Conservation (phyloP, 164 flowering plant species). For the Vitis cinerea region DNA sequence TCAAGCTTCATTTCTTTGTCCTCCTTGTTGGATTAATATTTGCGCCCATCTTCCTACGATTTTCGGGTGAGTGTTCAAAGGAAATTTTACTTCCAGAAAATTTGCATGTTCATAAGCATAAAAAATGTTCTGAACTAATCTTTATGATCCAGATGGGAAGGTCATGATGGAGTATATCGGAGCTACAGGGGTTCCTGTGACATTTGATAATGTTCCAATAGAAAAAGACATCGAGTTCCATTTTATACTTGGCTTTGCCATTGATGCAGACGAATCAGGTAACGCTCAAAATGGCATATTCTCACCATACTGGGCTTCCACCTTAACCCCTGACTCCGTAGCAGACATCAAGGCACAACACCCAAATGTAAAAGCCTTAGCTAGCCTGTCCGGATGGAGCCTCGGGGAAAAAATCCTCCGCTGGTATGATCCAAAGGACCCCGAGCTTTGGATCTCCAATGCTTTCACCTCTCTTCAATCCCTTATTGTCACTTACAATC, state of each 20-base stretch:
- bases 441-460: constrained; percentile 48
- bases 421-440: constrained; percentile 44
- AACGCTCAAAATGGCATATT: constrained; percentile 51
- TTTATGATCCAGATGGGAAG: constrained; percentile 36
- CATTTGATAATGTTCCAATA: constrained; percentile 45
- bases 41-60: too few relatives aligned
- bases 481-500: constrained; percentile 42
- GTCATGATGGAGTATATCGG: constrained; percentile 78
- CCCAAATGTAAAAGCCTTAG: constrained; percentile 61
- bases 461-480: constrained; percentile 48
- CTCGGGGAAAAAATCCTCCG: constrained; percentile 34
- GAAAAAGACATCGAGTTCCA: constrained; percentile 49
- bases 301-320: constrained; percentile 55
- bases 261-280: constrained; percentile 51
- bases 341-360: constrained; percentile 31
- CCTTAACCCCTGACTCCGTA: constrained; percentile 47
- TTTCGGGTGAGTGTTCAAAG: too few relatives aligned
- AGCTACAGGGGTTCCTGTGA: constrained; percentile 50
- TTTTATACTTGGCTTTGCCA: constrained; percentile 65
- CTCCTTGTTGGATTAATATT: constrained; percentile 4
- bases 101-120: too few relatives aligned
- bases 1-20: constrained; percentile 13
- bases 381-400: constrained; percentile 81
- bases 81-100: too few relatives aligned
- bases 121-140: too few relatives aligned